Evolutionary conservation across 2,329 filamentous ascomycete species (phyloP), one percentile per base, ranked within the genome.

Genomic region (Alternaria alternata): DNA sequence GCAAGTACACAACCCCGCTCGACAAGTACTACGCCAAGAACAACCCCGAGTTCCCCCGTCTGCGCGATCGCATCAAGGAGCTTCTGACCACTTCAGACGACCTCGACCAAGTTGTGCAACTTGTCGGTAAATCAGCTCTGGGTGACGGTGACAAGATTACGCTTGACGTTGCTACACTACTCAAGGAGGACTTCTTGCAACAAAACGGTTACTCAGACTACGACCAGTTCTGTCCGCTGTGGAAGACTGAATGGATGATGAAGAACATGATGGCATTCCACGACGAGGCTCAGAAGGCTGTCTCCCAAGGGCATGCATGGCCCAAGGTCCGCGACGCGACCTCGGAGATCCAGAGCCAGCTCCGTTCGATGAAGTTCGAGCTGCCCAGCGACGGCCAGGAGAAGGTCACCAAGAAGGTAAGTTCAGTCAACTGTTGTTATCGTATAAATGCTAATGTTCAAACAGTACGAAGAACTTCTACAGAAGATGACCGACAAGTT

Each of bases 201-300:
- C 95, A 99, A 81, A 99, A 99, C 83, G 95, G 95, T 65, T 99
- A 99, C 88, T 95, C 91, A 69, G 93, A 98, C 81, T 98, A 99
- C 79, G 95, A 99, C 78, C 94, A 98, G 83, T 99, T 96, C 88
- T 99, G 95, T 78, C 95, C 95, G 51, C 87, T 99, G 75, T 99
- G 95, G 95, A 99, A 99, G 90, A 99, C 95, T 0, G 91, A 96
- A 80, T 99, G 95, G 90, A 98, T 99, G 95, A 99, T 99, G 95
- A 97, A 96, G 87, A 91, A 93, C 66, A 98, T 99, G 89, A 92
- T 99, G 85, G 92, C 90, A 59, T 99, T 94, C 87, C 93, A 97
- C 79, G 96, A 99, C 75, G 95, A 99, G 84, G 90, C 93, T 24
- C 94, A 98, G 80, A 98, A 97, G 87, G 93, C 93, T 7, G 87